Evolutionary conservation across 2,329 filamentous ascomycete species (phyloP).

Genomic region (Hyphodiscus sp.): DNA sequence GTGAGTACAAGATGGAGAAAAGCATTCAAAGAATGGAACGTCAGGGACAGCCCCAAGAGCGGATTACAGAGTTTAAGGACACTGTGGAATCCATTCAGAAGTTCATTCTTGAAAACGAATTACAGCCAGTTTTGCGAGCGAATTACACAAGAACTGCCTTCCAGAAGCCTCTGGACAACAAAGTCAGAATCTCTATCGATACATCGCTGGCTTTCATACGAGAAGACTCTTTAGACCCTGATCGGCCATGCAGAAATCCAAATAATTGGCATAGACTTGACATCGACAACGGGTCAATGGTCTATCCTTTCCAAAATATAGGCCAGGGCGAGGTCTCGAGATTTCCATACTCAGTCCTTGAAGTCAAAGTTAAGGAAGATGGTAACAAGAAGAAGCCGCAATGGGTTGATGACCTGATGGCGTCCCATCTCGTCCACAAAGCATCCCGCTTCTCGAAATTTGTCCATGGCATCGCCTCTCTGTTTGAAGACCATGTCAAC

Average conservation of each 20-base stretch:
- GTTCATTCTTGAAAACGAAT: conserved; percentile 68
- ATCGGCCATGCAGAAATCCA: conserved; percentile 83
- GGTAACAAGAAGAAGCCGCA: conserved; percentile 61
- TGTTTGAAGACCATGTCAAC: conserved; percentile 96
- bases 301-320: conserved; percentile 80
- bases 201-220: conserved; percentile 85
- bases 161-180: conserved; percentile 88
- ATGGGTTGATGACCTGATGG: conserved; percentile 90
- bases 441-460: conserved; percentile 94
- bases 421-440: conserved; percentile 85
- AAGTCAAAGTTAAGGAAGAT: conserved; percentile 79
- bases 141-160: conserved; percentile 95
- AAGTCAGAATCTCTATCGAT: conserved; percentile 86
- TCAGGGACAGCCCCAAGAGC: conserved; percentile 58
- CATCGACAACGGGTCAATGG: conserved; percentile 75
- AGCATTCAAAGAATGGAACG: conserved; percentile 79
- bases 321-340: conserved; percentile 85
- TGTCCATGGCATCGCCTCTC: conserved; percentile 80
- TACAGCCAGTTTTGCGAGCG: conserved; percentile 81
- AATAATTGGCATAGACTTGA: conserved; percentile 87
- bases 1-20: conserved; percentile 89
- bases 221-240: conserved; percentile 67
- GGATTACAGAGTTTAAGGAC: conserved; percentile 62
- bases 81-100: conserved; percentile 72
- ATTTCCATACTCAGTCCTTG: conserved; percentile 85